These are phyloP conservation scores for Phytophthora melonis DNA, from an alignment of 352 stramenopile species.

Conservation along the genomic window DNA sequence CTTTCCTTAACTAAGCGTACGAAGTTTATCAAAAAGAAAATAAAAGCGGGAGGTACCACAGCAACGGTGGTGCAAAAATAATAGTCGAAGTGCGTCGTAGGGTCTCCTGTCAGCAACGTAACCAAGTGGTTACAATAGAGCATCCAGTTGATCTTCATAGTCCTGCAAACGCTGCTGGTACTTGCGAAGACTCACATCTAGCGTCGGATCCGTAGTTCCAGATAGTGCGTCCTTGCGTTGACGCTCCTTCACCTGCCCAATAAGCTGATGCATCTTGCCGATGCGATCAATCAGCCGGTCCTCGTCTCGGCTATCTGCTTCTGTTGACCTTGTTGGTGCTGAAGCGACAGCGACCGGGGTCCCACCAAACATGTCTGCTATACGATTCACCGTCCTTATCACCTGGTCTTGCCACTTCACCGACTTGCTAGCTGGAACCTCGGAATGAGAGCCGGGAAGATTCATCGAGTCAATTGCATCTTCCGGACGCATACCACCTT, in stretches of 20 bases:
- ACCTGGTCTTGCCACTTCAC: background rate
- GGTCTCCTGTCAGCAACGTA: background rate
- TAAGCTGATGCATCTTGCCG: background rate
- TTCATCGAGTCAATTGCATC: background rate
- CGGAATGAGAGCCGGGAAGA: background rate
- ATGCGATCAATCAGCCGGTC: background rate
- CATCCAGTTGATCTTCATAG: background rate
- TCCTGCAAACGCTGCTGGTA: background rate
- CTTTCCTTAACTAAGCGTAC: conserved; percentile 3
- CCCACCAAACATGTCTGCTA: background rate
- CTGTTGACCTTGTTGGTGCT: background rate
- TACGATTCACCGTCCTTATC: background rate
- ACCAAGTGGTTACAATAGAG: background rate
- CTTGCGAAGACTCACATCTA: background rate
- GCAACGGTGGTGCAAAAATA: conserved; percentile 3
- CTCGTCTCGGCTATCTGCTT: background rate
- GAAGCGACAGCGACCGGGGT: background rate
- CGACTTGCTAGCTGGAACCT: background rate
- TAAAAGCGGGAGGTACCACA: conserved; percentile 6
- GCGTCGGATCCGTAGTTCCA: background rate
- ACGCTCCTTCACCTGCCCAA: background rate
- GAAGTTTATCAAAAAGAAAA: conserved; percentile 7
- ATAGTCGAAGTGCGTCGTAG: background rate
- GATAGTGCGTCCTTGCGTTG: background rate
- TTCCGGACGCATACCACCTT: background rate